phyloP scores from a whole-genome alignment of 2,329 filamentous ascomycete genomes.

The Venturia pyrina region DNA sequence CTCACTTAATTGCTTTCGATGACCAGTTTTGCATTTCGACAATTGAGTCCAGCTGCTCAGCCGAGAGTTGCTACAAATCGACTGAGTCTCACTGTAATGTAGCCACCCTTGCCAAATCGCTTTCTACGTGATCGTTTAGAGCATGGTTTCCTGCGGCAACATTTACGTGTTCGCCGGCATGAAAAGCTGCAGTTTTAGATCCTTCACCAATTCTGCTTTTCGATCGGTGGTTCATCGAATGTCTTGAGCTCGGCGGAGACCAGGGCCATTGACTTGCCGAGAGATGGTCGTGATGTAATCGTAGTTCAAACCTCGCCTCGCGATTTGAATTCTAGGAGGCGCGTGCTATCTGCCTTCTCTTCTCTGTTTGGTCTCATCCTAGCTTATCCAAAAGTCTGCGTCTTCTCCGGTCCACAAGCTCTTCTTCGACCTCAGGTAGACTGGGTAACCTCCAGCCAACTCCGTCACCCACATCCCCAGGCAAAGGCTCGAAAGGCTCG shows the following conservation, averaged over 20 bases:
- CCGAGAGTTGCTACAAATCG: not conserved
- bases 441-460: constrained; percentile 74
- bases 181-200: not conserved
- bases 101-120: not conserved
- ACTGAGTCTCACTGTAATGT: not conserved
- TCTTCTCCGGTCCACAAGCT: constrained; percentile 77
- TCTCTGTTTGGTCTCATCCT: constrained; percentile 22
- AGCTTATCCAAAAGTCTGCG: constrained; percentile 78
- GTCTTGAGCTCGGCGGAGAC: not conserved
- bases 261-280: not conserved
- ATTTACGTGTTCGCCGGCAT: too few species aligned
- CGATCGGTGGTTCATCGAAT: not conserved
- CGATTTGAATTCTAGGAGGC: not conserved
- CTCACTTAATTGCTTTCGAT: not conserved
- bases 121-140: not conserved
- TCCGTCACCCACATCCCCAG: constrained; percentile 79
- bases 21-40: not conserved
- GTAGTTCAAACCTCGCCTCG: not conserved
- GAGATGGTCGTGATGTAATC: not conserved
- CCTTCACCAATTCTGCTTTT: not conserved
- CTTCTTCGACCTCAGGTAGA: constrained; percentile 85
- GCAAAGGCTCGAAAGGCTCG: constrained; percentile 65
- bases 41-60: not conserved
- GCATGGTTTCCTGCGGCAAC: not conserved
- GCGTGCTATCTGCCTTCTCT: not conserved